phyloP scores from a whole-genome alignment of 345 rosid genomes.

The Populus davidiana region DNA sequence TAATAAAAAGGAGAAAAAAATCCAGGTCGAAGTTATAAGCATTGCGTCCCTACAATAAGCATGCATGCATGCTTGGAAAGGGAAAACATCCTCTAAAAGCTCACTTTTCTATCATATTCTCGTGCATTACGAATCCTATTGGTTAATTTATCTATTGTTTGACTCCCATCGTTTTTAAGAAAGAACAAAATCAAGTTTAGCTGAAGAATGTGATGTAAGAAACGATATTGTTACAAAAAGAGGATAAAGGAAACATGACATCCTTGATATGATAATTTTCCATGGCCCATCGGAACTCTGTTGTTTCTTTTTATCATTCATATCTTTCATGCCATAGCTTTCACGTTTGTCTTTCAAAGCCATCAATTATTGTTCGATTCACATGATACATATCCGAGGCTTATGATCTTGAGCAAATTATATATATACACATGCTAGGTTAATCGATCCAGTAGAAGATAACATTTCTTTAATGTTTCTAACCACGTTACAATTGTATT shows the following conservation, averaged over 20 bases:
- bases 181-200: background rate
- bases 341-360: background rate
- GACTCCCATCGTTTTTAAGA: background rate
- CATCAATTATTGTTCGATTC: background rate
- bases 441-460: background rate
- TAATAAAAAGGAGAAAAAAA: no score
- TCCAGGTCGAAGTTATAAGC: no score
- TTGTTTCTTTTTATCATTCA: background rate
- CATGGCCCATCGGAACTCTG: background rate
- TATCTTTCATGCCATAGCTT: background rate
- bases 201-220: background rate
- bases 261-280: conserved; percentile 2
- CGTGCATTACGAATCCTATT: background rate
- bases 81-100: background rate
- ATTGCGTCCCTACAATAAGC: no score
- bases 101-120: background rate
- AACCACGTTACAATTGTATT: background rate
- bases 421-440: background rate
- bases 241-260: background rate
- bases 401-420: background rate
- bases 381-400: background rate
- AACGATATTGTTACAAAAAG: background rate
- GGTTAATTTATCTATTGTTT: background rate
- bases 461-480: no score
- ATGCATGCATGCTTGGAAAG: background rate